These are phyloP conservation scores for Lipomyces yamadae DNA, from an alignment of 805 yeast genomes.

Conservation along the genomic window DNA sequence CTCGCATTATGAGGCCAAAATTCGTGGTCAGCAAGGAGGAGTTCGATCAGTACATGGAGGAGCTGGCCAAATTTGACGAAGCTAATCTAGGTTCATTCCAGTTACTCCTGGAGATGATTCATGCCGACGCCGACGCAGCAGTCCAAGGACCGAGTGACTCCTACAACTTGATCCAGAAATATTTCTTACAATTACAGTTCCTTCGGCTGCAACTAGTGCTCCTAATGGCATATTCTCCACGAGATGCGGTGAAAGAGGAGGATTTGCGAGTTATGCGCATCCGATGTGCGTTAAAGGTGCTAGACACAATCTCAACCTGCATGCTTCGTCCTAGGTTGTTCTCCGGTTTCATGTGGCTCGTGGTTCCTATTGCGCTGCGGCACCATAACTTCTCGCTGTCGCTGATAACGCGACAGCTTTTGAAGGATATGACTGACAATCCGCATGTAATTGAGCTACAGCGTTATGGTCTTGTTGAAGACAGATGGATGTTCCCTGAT, in stretches of 20 bases:
- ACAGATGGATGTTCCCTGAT: constrained; percentile 25
- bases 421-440: constrained; percentile 3
- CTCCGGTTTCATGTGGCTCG: constrained; percentile 24
- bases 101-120: constrained; percentile 30
- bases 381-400: constrained; percentile 1
- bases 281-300: constrained; percentile 20
- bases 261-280: constrained; percentile 4
- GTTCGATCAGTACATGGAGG: constrained; percentile 9
- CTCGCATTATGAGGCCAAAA: constrained; percentile 13
- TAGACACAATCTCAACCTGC: constrained; percentile 30
- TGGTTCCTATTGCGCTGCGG: constrained; percentile 26
- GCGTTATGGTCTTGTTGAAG: constrained; percentile 4
- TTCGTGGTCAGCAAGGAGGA: constrained; percentile 13
- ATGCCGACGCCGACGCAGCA: constrained; percentile 23
- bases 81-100: constrained; percentile 30
- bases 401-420: neutral
- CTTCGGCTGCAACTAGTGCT: constrained; percentile 22
- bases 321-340: constrained; percentile 24
- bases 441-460: neutral
- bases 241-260: neutral
- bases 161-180: constrained; percentile 32
- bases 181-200: constrained; percentile 26
- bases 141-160: constrained; percentile 31
- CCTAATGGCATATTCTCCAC: constrained; percentile 22
- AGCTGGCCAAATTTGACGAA: constrained; percentile 26